Conservation (phyloP, 2,329 filamentous ascomycete species). For the Penicillium sp. region DNA sequence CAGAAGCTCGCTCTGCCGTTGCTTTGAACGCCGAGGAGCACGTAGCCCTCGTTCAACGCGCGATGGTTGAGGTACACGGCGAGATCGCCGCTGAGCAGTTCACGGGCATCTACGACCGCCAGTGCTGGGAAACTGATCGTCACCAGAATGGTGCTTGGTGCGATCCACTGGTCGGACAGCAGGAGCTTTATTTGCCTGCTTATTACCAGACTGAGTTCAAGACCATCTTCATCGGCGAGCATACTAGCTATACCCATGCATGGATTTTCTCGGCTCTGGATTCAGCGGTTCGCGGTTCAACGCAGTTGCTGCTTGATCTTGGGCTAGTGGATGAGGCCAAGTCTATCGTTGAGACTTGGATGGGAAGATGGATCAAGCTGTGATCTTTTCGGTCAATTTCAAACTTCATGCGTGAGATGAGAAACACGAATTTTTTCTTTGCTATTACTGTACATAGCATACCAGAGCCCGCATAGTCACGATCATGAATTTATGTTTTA, state of each 20-base stretch:
- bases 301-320: conserved; percentile 61
- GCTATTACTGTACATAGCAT: background rate
- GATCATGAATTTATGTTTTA: background rate
- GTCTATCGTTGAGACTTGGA: conserved; percentile 62
- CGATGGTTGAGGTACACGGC: conserved; percentile 68
- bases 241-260: conserved; percentile 69
- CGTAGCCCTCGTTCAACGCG: conserved; percentile 60
- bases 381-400: background rate
- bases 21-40: conserved; percentile 44
- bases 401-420: background rate
- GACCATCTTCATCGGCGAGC: conserved; percentile 68
- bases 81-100: conserved; percentile 58
- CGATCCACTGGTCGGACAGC: conserved; percentile 60
- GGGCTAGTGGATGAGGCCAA: conserved; percentile 70
- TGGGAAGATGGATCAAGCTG: conserved; percentile 62
- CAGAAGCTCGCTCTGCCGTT: conserved; percentile 21
- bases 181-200: conserved; percentile 68
- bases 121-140: conserved; percentile 64
- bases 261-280: conserved; percentile 58
- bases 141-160: conserved; percentile 64
- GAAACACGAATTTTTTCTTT: background rate
- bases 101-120: conserved; percentile 63
- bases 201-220: conserved; percentile 69
- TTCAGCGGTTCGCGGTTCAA: conserved; percentile 63
- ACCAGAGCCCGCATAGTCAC: background rate